Base-by-base conservation (phyloP, 371 early-diverging fungal genomes). In the Mucor indicus region DNA sequence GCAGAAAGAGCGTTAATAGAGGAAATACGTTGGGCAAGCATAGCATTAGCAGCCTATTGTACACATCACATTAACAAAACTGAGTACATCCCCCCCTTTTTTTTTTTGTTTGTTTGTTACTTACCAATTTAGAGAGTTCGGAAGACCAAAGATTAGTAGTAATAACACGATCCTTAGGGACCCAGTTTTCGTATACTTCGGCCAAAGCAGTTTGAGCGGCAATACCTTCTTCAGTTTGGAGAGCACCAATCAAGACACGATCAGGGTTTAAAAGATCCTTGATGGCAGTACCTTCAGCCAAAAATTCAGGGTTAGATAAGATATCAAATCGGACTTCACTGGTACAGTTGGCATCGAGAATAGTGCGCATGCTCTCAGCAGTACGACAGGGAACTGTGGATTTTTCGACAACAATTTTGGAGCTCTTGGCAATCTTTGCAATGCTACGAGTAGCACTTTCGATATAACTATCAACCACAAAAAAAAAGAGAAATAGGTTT, bases 381-480 rank as follows among this genome's bases (percentile, higher is more conserved):
- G 96, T 95, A 55, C 91, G 83, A 73, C 95, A 95, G 27, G 97
- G 97, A 8, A 96, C 97, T 24, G 97, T 96, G 1, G 93, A 93
- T 73, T 93, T 94, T 64, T 93, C 95, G 27, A 96, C 87, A 4
- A 96, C 91, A 56, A 96, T 88, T 75, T 93, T 96, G 74, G 85
- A 77, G 53, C 79, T 78, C 42, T 63, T 84, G 20, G 93, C 84
- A 20, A 90, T 86, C 50, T 84, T 75, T 13, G 95, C 95, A 64
- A 96, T 93, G 48, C 86, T 79, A 44, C 91, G 81, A 32, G 91
- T 89, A 48, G 95, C 94, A 24, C 84, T 61, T 70, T 93, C 93
- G 46, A 95, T 77, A 50, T 88, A 92, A 16, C 90, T 87, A 12
- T 8, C 8, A 29, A 29, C 30, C 6, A 12, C 6, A 8, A 12